phyloP scores from a whole-genome alignment of 129 eudicot species.

The Artemisia annua region DNA sequence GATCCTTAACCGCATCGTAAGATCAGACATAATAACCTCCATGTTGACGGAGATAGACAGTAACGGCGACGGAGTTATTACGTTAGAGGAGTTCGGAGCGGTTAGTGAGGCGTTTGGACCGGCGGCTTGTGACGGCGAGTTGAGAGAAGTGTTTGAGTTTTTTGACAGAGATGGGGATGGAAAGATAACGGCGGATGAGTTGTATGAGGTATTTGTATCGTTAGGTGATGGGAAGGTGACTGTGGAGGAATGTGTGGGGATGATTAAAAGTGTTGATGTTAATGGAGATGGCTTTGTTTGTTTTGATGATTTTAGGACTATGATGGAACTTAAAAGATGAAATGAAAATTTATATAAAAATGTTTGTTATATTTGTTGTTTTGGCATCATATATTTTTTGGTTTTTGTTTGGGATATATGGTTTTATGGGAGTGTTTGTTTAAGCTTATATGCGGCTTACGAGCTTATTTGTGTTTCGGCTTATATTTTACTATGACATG shows the following conservation, averaged over 20 bases:
- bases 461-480: too few relatives aligned
- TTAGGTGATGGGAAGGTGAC: slow-evolving; percentile 65
- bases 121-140: slow-evolving; percentile 50
- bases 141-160: slow-evolving; percentile 56
- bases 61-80: slow-evolving; percentile 73
- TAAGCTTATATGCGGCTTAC: too few relatives aligned
- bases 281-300: slow-evolving; percentile 85
- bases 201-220: slow-evolving; percentile 47
- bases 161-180: slow-evolving; percentile 84
- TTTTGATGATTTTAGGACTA: slow-evolving; percentile 68
- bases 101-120: slow-evolving; percentile 61
- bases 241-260: slow-evolving; percentile 77
- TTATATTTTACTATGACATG: too few relatives aligned
- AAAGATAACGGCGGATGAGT: slow-evolving; percentile 70
- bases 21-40: slow-evolving; percentile 31
- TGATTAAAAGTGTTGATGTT: slow-evolving; percentile 67
- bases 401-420: not conserved
- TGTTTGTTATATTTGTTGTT: not conserved
- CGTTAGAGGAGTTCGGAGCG: slow-evolving; percentile 60
- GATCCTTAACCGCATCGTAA: slow-evolving; percentile 46
- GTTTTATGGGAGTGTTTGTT: too few relatives aligned
- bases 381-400: not conserved
- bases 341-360: not conserved
- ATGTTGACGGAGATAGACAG: slow-evolving; percentile 63
- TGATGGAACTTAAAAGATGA: slow-evolving; percentile 66